A percentile compares a stretch with the other conserved stretches of the same genome.
phyloP scores from a whole-genome alignment of 176 grass and related monocot species.

The Carex littledalei region DNA sequence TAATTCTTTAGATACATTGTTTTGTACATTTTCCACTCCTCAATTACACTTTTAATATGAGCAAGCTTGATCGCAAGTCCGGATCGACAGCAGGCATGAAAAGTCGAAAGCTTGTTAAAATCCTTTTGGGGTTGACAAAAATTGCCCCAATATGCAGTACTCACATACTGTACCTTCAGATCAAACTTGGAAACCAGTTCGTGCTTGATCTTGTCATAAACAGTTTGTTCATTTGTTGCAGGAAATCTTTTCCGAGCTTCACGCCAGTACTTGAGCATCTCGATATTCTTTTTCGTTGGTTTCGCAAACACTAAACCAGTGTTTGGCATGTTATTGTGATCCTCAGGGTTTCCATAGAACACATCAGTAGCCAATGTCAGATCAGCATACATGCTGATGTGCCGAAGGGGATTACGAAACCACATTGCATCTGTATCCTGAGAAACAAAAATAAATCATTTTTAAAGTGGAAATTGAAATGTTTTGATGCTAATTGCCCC shows the following conservation, averaged over 20 bases:
- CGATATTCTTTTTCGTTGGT: constrained; percentile 41
- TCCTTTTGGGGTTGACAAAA: constrained; percentile 60
- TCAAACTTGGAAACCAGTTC: constrained; percentile 23
- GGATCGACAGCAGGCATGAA: constrained; percentile 79
- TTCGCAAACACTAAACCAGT: constrained; percentile 57
- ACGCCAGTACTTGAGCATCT: constrained; percentile 48
- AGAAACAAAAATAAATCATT: background rate
- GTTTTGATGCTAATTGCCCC: background rate
- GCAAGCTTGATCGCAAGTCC: constrained; percentile 43
- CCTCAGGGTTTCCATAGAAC: constrained; percentile 46
- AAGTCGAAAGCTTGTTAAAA: constrained; percentile 53
- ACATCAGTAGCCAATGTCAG: constrained; percentile 48
- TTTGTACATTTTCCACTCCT: constrained; percentile 61
- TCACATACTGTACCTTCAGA: constrained; percentile 38
- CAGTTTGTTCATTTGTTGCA: constrained; percentile 50
- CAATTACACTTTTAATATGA: constrained; percentile 38
- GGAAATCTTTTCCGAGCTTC: constrained; percentile 31
- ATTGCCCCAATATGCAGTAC: constrained; percentile 38
- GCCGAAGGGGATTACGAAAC: constrained; percentile 59
- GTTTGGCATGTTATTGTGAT: constrained; percentile 54
- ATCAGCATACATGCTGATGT: constrained; percentile 62
- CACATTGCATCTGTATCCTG: constrained; percentile 73
- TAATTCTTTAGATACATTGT: background rate
- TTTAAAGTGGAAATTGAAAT: background rate
- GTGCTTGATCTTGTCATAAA: constrained; percentile 77